Conservation (phyloP, 1,284 basidiomycete genomes). For the Moesziomyces antarcticus region DNA sequence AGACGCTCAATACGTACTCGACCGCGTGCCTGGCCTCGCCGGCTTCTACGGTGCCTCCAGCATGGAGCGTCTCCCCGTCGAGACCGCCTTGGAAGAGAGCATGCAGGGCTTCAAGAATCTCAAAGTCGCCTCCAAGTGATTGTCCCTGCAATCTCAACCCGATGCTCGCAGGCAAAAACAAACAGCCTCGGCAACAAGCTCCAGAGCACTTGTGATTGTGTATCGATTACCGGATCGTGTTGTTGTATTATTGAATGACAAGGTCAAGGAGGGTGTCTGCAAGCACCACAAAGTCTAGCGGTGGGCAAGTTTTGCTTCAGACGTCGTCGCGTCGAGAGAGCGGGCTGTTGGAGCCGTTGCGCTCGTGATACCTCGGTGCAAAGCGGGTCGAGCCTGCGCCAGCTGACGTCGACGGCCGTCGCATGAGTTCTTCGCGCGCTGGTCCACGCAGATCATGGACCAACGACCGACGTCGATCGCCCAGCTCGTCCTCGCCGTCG, state of each 20-base stretch:
- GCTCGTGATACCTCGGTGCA: conserved; percentile 21
- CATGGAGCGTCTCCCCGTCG: conserved; percentile 50
- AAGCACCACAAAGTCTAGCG: no score
- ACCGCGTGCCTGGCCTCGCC: conserved; percentile 33
- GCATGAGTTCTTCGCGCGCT: conserved; percentile 17
- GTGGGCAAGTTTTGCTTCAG: not conserved
- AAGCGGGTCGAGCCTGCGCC: conserved; percentile 42
- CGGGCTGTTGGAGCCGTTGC: conserved; percentile 24
- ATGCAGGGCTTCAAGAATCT: conserved; percentile 42
- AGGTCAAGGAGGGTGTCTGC: not conserved
- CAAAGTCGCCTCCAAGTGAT: conserved; percentile 9
- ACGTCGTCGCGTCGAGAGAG: conserved; percentile 2
- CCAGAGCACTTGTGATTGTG: not conserved
- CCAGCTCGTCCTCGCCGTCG: conserved; percentile 26
- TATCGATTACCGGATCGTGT: conserved; percentile 6
- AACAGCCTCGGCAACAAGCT: not conserved
- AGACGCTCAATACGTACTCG: conserved; percentile 45
- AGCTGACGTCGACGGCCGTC: conserved; percentile 44
- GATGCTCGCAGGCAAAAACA: no score
- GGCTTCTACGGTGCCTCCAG: conserved; percentile 50
- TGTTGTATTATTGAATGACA: not conserved
- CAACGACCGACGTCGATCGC: conserved; percentile 30
- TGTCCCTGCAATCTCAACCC: no score
- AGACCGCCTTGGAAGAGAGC: conserved; percentile 37
- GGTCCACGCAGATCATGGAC: conserved; percentile 15